These are phyloP conservation scores for Canavalia ensiformis DNA, from an alignment of 306 rosid species.

Conservation along the genomic window DNA sequence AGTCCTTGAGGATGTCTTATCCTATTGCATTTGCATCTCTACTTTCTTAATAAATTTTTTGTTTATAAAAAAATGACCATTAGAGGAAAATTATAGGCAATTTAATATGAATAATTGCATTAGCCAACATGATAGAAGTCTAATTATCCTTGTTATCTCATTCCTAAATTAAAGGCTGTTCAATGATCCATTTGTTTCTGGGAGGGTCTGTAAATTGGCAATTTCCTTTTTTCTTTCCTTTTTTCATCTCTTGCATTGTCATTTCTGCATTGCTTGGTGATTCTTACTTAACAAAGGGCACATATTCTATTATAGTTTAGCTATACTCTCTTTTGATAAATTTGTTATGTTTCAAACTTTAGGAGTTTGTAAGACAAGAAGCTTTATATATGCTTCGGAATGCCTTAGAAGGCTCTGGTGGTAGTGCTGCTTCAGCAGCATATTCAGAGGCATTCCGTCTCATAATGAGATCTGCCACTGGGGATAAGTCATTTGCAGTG, in stretches of 20 bases:
- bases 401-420: constrained; percentile 96
- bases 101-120: constrained; percentile 19
- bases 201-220: background rate
- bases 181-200: background rate
- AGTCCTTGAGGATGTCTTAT: background rate
- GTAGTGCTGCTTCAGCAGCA: constrained; percentile 85
- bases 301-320: constrained; percentile 16
- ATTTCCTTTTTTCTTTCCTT: constrained; percentile 21
- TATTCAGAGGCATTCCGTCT: constrained; percentile 92
- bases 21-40: background rate
- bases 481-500: constrained; percentile 91
- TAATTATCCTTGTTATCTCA: background rate
- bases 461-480: constrained; percentile 76
- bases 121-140: constrained; percentile 5
- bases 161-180: constrained; percentile 15
- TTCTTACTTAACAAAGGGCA: background rate
- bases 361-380: constrained; percentile 97
- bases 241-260: constrained; percentile 28
- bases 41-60: background rate
- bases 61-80: background rate
- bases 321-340: constrained; percentile 29
- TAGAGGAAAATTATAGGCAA: constrained; percentile 20
- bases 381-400: constrained; percentile 87
- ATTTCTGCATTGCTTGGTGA: constrained; percentile 33
- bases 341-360: constrained; percentile 39